Conservation (phyloP, 768 basidiomycete species). For the Phaffia tasmanica region DNA sequence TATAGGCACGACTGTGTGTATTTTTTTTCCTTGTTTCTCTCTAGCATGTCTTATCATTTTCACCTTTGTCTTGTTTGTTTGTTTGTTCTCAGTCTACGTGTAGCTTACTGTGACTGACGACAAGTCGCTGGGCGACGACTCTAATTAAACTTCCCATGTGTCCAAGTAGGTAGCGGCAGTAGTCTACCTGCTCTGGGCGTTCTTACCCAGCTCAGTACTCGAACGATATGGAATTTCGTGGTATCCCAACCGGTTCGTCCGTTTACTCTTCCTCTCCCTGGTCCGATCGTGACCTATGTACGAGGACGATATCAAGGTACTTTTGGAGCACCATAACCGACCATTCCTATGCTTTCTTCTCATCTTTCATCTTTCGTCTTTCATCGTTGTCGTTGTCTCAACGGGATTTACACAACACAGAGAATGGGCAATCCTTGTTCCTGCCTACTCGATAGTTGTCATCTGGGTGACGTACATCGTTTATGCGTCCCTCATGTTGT, state of each 20-base stretch:
- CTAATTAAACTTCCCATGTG: not conserved
- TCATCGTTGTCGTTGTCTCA: not conserved
- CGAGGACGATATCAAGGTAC: not conserved
- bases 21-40: conserved; percentile 6
- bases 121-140: too few relatives aligned
- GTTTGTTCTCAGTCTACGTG: too few relatives aligned
- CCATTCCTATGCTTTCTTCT: too few relatives aligned
- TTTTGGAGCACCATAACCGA: too few relatives aligned
- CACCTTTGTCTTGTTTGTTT: too few relatives aligned
- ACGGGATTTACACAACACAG: conserved; percentile 21
- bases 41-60: not conserved
- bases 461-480: conserved; percentile 34
- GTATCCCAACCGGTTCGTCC: conserved; percentile 32
- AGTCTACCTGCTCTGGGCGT: conserved; percentile 34
- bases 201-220: conserved; percentile 29
- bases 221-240: conserved; percentile 31
- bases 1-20: conserved; percentile 31
- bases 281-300: too few relatives aligned
- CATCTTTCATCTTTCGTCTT: not conserved
- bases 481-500: conserved; percentile 33
- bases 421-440: conserved; percentile 36
- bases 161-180: not conserved
- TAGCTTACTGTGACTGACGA: too few relatives aligned
- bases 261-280: not conserved
- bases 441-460: conserved; percentile 34